phyloP scores from a whole-genome alignment of 2,329 filamentous ascomycete species.

The Sordariomycetes sp. region DNA sequence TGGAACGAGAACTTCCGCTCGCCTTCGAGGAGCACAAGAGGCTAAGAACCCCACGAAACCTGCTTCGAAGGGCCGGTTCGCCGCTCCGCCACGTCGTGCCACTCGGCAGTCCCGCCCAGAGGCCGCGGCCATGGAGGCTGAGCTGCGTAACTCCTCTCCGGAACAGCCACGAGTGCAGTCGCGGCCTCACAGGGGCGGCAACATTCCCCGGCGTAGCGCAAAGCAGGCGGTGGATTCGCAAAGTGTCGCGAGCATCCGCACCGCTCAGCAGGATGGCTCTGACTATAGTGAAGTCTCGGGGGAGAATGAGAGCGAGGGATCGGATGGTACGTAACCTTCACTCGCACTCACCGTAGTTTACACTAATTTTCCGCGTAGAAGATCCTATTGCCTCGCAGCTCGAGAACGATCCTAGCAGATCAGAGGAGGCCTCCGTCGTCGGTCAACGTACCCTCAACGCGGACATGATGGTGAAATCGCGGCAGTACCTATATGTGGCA shows the following conservation, averaged over 20 bases:
- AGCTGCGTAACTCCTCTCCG: too few species aligned
- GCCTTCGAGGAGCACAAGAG: neutral
- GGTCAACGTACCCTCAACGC: neutral
- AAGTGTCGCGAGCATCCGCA: neutral
- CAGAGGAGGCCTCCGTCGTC: neutral
- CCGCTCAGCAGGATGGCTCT: neutral
- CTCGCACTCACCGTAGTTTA: neutral
- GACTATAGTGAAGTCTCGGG: neutral
- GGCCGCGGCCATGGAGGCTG: neutral
- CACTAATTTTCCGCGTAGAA: neutral
- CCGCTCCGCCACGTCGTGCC: neutral
- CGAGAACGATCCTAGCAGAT: neutral
- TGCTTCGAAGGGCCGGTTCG: neutral
- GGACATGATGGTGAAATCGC: neutral
- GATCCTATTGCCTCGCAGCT: neutral
- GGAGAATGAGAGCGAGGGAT: neutral
- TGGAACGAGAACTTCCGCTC: neutral
- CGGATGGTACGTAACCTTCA: neutral
- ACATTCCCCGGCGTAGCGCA: neutral
- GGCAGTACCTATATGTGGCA: neutral
- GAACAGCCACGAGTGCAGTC: neutral
- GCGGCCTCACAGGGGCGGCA: neutral
- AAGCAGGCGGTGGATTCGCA: neutral
- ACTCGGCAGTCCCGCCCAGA: neutral
- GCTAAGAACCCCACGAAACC: neutral